Evolutionary conservation across 352 stramenopile genomes (phyloP).

Genomic region (Phytophthora lateralis): DNA sequence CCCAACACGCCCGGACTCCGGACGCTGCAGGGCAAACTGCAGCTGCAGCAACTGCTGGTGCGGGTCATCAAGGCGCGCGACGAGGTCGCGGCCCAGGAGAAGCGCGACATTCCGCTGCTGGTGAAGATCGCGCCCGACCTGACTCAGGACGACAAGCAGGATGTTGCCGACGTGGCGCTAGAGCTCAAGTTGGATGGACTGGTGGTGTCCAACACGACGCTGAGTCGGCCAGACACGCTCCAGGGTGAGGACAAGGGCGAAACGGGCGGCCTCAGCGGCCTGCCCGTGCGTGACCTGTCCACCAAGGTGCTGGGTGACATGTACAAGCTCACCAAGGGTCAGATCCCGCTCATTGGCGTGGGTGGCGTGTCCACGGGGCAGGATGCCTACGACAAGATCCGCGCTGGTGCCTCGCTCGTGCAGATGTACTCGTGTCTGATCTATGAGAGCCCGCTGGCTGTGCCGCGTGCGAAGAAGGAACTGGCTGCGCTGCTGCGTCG

Average conservation of each 20-base stretch:
- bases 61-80: conserved; percentile 75
- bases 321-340: conserved; percentile 93
- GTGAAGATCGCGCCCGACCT: conserved; percentile 99
- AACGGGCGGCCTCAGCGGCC: conserved; percentile 95
- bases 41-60: conserved; percentile 79
- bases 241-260: conserved; percentile 80
- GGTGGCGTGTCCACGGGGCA: conserved; percentile 91
- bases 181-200: conserved; percentile 93
- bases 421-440: conserved; percentile 95
- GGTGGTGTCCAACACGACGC: conserved; percentile 98
- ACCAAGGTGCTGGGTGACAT: conserved; percentile 95
- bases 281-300: conserved; percentile 92
- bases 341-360: conserved; percentile 96
- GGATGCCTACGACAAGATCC: conserved; percentile 98
- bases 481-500: conserved; percentile 76
- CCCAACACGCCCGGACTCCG: conserved; percentile 95
- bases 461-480: conserved; percentile 90
- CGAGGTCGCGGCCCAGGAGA: conserved; percentile 56
- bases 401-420: conserved; percentile 94
- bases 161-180: conserved; percentile 93
- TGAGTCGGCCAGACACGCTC: conserved; percentile 86
- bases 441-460: conserved; percentile 89
- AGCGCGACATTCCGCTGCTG: conserved; percentile 89
- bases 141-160: conserved; percentile 92
- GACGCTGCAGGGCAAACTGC: conserved; percentile 78